Evolutionary conservation across 306 rosid species (phyloP), one percentile per base, ranked within the genome.

Genomic region (Castanospermum australe): DNA sequence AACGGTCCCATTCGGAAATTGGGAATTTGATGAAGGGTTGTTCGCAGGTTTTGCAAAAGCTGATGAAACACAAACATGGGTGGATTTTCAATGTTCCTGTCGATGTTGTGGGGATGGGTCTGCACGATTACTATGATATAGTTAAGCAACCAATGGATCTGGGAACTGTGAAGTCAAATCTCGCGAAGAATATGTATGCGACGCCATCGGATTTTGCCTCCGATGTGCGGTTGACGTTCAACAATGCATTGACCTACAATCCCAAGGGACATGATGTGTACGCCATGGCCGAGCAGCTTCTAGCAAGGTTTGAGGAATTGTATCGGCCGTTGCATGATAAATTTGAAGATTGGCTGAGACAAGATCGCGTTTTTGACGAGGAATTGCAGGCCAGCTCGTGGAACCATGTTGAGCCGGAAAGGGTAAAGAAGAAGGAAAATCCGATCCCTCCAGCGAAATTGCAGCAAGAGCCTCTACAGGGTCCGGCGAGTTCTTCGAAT

Each of bases 61-160:
- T 95, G 83, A 88, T 89, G 97, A 95, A 95, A 76, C 92, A 91
- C 81, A 95, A 91, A 81, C 62, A 55, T 7, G 86, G 91, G 3
- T 88, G 91, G 98, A 79, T 95, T 71, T 96, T 96, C 73, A 93
- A 86, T 45, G 80, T 62, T 39, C 98, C 97, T 0, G 99, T 96
- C 0, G 94, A 96, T 35, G 96, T 80, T 1, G 79, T 66, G 0
- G 87, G 88, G 0, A 35, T 89, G 91, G 87, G 87, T 21, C 96
- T 96, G 56, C 99, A 96, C 70, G 99, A 96, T 86, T 96, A 96
- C 71, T 15, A 82, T 6, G 96, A 93, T 39, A 93, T 93, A 45
- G 80, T 96, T 24, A 96, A 93, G 84, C 71, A 64, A 10, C 99
- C 99, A 0, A 96, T 96, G 98, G 99, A 96, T 96, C 94, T 96